These are phyloP conservation scores for Leishmania gerbilli DNA, from an alignment of 208 protist genomes.

Conservation along the genomic window DNA sequence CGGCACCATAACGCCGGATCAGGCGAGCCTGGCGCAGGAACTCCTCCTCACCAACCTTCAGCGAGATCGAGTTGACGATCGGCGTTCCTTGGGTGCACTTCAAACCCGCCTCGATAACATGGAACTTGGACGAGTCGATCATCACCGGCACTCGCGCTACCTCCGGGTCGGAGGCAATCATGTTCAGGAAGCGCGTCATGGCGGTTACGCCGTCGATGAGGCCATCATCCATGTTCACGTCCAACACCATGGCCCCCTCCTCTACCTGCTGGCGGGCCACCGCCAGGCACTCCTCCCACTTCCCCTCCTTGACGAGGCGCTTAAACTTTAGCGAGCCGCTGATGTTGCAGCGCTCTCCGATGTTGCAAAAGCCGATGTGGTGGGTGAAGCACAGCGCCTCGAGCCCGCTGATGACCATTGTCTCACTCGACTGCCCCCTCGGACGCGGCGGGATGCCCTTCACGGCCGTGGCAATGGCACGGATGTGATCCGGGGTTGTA, in stretches of 20 bases:
- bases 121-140: constrained; percentile 97
- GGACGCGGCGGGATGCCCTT: constrained; percentile 33
- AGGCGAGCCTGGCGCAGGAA: constrained; percentile 93
- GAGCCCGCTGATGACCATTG: constrained; percentile 85
- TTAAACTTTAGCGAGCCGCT: constrained; percentile 95
- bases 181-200: constrained; percentile 94
- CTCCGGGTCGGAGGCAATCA: constrained; percentile 95
- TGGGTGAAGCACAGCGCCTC: constrained; percentile 82
- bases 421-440: constrained; percentile 28
- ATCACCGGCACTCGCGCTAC: constrained; percentile 94
- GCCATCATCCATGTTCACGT: constrained; percentile 98
- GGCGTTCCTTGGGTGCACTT: constrained; percentile 96
- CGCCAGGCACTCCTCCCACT: constrained; percentile 84
- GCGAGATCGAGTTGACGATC: constrained; percentile 96
- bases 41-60: constrained; percentile 96
- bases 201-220: constrained; percentile 92
- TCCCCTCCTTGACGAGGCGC: constrained; percentile 91
- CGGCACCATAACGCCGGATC: constrained; percentile 92
- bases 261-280: constrained; percentile 89
- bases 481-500: constrained; percentile 70
- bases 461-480: constrained; percentile 54
- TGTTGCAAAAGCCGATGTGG: constrained; percentile 94
- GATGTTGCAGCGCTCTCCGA: constrained; percentile 98
- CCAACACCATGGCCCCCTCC: constrained; percentile 95
- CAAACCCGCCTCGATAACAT: constrained; percentile 92